Evolutionary conservation across 768 basidiomycete genomes (phyloP), one percentile per base, ranked within the genome.

Genomic region (Glaciozyma martinii): DNA sequence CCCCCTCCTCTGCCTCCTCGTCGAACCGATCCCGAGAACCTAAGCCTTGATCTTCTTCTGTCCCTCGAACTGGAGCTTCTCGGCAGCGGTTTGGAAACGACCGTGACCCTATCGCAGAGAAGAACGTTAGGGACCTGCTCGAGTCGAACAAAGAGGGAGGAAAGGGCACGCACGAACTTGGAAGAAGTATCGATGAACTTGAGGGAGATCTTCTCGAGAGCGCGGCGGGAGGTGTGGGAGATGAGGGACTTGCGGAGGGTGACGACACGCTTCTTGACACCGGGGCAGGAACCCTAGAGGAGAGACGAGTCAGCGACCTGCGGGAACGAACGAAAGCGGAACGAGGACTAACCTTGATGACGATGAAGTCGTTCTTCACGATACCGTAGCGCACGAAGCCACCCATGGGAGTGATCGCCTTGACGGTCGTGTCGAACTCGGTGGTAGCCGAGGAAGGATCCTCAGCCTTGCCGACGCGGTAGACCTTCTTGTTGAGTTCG

Each of bases 331-430:
- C 16, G 47, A 19, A 29, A 27, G 15, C 12, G 10, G 27, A 21
- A n/a, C n/a, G n/a, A 56, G 27, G 12, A 25, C 47, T 25, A 16
- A 37, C 71, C 82, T 98, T 98, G 79, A 98, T 82, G 79, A 99
- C 85, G 75, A 99, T 79, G 83, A 86, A 99, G 73, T 98, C 95
- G 82, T 95, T 94, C 84, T 89, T 93, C 81, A 98, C 88, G 75
- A 95, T 83, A 84, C 94, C 93, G 78, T 98, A 98, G 77, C 95
- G 91, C 64, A 92, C 91, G 87, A 94, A 99, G 76, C 94, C 95
- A 81, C 57, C 49, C 49, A 50, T 50, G 49, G 49, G 49, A n/a
- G 53, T 54, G 72, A 74, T 73, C 67, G 80, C 70, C 83, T 95
- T 95, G 81, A 89, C 85, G 73, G 91, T 94, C 75, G 90, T 84